phyloP scores from a whole-genome alignment of 1,139 yeast species.

The Arxiozyma heterogenica region DNA sequence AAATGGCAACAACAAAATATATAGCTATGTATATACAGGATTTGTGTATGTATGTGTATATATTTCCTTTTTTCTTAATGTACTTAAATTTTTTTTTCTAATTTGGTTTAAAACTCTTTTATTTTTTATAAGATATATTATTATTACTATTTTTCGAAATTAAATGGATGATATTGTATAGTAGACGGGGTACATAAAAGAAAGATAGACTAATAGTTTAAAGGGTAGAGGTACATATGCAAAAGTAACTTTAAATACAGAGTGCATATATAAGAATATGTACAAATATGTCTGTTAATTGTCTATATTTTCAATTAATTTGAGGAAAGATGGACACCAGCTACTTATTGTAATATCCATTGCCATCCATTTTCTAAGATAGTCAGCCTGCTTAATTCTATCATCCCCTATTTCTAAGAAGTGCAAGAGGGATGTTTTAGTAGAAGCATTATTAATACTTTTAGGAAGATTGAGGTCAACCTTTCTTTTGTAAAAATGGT shows the following conservation, averaged over 20 bases:
- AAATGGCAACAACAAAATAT: too few relatives aligned
- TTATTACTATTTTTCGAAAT: neutral
- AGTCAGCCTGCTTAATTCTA: constrained; percentile 12
- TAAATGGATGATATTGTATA: neutral
- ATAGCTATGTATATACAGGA: too few relatives aligned
- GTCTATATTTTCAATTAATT: constrained; percentile 17
- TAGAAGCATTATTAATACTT: constrained; percentile 16
- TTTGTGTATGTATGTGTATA: too few relatives aligned
- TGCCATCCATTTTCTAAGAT: constrained; percentile 27
- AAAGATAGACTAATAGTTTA: too few relatives aligned
- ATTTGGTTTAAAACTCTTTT: neutral
- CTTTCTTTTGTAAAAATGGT: constrained; percentile 23
- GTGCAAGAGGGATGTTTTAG: constrained; percentile 16
- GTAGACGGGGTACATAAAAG: neutral
- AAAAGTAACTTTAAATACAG: neutral
- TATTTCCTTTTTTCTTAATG: too few relatives aligned
- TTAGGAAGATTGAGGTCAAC: constrained; percentile 15
- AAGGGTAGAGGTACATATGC: neutral
- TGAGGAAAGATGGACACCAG: constrained; percentile 31
- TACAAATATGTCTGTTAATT: neutral
- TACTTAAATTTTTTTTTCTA: too few relatives aligned
- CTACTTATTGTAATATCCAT: constrained; percentile 25
- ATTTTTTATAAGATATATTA: too few relatives aligned
- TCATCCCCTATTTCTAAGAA: constrained; percentile 15
- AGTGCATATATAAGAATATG: neutral